Evolutionary conservation across 768 basidiomycete genomes (phyloP), one percentile per base, ranked within the genome.

Genomic region (Serendipita sp.): DNA sequence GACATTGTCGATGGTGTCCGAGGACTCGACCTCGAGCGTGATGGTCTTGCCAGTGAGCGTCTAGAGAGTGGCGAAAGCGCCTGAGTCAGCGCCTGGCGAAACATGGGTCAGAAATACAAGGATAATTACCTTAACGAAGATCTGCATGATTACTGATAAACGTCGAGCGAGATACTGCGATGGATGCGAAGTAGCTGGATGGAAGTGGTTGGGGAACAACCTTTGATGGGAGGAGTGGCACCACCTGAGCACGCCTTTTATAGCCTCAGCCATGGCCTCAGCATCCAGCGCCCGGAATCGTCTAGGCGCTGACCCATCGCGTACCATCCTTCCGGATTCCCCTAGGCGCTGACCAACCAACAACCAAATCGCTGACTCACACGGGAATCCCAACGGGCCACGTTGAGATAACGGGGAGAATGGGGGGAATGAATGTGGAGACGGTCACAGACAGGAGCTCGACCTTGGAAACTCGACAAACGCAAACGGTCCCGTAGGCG

Each of bases 1-100:
- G 53, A 77, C 76, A 69, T 77, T 76, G 69, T 78, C 76, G 68
- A 78, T 77, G 44, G 77, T 76, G 67, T 77, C 76, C 38, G 75
- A 72, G 64, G 78, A 75, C 72, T 79, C 79, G 62, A 81, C 80
- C 71, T 81, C 80, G 38, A 81, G 73, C 28, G 79, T 81, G 69
- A 81, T 81, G 50, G 78, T 79, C 75, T 79, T 79, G n/a, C 78
- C 78, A 43, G 77, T 78, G 34, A 78, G 65, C 24, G 74, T 76
- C 74, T 74, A 20, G 45, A 42, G 87, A 38, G 34, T 38, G 34
- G 34, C 34, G 14, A 38, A 38, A 14, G 2, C 34, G 34, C 34
- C 34, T 5, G 14, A 3, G 30, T 58, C 53, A 58, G 53, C 30
- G 17, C 14, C 34, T 38, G 34, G 34, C 34, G 5, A 38, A 38